Conservation (phyloP, 495 filamentous ascomycete species). For the Emericellopsis terricola region DNA sequence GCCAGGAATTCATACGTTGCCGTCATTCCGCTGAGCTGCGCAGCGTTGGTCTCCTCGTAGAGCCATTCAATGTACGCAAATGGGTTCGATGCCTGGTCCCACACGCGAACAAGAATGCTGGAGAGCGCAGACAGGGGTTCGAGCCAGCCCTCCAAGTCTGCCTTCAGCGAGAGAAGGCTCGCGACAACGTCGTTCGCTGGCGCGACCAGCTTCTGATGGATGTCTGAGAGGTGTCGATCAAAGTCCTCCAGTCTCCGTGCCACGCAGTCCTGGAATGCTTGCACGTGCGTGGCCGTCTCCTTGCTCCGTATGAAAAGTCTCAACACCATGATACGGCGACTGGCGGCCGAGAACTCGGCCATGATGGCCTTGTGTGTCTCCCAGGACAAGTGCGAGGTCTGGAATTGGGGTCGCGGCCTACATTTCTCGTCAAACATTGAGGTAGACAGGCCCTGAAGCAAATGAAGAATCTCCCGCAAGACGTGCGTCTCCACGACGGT, state of each 20-base stretch:
- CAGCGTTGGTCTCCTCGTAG: slow-evolving; percentile 44
- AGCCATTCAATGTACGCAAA: slow-evolving; percentile 56
- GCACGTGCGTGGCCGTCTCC: slow-evolving; percentile 26
- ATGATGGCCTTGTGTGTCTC: slow-evolving; percentile 21
- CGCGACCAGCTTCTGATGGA: slow-evolving; percentile 26
- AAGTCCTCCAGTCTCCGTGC: slow-evolving; percentile 23
- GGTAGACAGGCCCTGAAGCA: slow-evolving; percentile 67
- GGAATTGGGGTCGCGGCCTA: slow-evolving; percentile 13
- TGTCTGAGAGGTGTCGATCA: slow-evolving; percentile 19
- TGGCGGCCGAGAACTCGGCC: slow-evolving; percentile 20
- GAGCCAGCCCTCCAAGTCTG: slow-evolving; percentile 35
- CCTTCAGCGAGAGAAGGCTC: slow-evolving; percentile 40
- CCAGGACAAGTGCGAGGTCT: slow-evolving; percentile 20
- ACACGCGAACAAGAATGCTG: slow-evolving; percentile 21
- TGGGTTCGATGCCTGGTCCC: slow-evolving; percentile 17
- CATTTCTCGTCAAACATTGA: slow-evolving; percentile 40
- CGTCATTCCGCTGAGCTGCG: slow-evolving; percentile 49
- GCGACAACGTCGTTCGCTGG: slow-evolving; percentile 26
- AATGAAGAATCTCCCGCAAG: slow-evolving; percentile 63
- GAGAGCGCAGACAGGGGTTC: slow-evolving; percentile 37
- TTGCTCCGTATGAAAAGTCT: slow-evolving; percentile 12
- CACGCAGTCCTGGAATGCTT: slow-evolving; percentile 28
- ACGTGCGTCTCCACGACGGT: slow-evolving; percentile 53
- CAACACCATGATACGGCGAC: slow-evolving; percentile 17
- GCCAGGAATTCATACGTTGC: slow-evolving; percentile 40